Conservation (phyloP, 768 basidiomycete genomes). For the Collybia mongolica region DNA sequence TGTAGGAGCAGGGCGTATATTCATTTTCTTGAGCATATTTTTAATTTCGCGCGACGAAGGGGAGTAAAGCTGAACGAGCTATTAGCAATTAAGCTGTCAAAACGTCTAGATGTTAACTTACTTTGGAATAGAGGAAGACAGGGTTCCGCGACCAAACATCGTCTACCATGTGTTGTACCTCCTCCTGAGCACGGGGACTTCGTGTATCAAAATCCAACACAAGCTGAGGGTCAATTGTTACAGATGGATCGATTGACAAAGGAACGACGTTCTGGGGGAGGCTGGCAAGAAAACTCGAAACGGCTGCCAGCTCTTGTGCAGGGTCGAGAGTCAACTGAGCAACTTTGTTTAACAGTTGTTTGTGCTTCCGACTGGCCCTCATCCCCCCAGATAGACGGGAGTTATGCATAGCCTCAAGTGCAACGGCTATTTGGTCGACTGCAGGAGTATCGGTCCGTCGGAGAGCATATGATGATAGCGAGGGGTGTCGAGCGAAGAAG, state of each 20-base stretch:
- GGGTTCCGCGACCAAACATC: constrained; percentile 76
- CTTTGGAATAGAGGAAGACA: constrained; percentile 75
- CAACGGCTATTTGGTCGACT: constrained; percentile 31
- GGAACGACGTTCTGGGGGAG: constrained; percentile 79
- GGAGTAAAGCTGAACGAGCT: constrained; percentile 51
- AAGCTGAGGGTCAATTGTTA: constrained; percentile 75
- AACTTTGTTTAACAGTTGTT: constrained; percentile 17
- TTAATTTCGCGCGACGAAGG: constrained; percentile 68
- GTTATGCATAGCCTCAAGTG: constrained; percentile 34
- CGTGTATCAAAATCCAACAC: constrained; percentile 83
- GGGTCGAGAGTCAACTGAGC: constrained; percentile 47
- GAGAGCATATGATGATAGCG: constrained; percentile 36
- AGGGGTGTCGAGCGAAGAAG: constrained; percentile 46
- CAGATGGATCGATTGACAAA: constrained; percentile 54
- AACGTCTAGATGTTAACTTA: constrained; percentile 19
- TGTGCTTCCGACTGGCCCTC: constrained; percentile 18
- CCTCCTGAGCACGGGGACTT: constrained; percentile 55
- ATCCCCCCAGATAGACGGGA: constrained; percentile 23
- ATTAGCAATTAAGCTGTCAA: neutral
- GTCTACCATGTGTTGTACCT: constrained; percentile 55
- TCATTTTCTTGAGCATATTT: constrained; percentile 48
- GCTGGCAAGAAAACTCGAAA: constrained; percentile 71
- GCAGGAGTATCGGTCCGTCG: constrained; percentile 25
- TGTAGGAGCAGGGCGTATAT: constrained; percentile 61
- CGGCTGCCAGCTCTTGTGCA: constrained; percentile 69